phyloP scores from a whole-genome alignment of 2,329 filamentous ascomycete genomes.

The Exophiala dermatitidis region DNA sequence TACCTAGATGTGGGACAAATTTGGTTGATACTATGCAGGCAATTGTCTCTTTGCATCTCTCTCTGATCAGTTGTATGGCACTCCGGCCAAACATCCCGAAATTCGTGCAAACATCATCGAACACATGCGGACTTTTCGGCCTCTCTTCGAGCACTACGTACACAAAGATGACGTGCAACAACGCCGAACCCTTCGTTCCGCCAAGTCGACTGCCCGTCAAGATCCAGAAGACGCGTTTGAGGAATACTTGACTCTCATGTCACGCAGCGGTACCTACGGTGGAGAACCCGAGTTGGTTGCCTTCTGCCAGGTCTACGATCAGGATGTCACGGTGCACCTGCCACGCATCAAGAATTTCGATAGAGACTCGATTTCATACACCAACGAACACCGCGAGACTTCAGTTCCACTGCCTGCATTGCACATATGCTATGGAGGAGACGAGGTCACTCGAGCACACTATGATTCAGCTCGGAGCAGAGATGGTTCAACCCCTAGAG shows the following conservation, averaged over 20 bases:
- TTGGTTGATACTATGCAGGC: slow-evolving; percentile 38
- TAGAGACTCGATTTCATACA: slow-evolving; percentile 22
- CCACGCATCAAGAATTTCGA: slow-evolving; percentile 23
- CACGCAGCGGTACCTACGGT: slow-evolving; percentile 54
- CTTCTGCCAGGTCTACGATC: slow-evolving; percentile 55
- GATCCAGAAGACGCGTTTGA: slow-evolving; percentile 53
- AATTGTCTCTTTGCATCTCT: slow-evolving; percentile 65
- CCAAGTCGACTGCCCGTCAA: slow-evolving; percentile 40
- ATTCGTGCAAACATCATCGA: slow-evolving; percentile 54
- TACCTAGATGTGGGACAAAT: background rate
- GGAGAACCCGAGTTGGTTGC: slow-evolving; percentile 62
- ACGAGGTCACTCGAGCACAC: slow-evolving; percentile 27
- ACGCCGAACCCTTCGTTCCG: slow-evolving; percentile 27
- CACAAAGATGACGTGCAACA: slow-evolving; percentile 44
- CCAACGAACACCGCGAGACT: slow-evolving; percentile 19
- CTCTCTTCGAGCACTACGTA: slow-evolving; percentile 60
- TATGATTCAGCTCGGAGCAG: slow-evolving; percentile 27
- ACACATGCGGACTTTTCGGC: slow-evolving; percentile 54
- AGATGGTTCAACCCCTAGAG: slow-evolving; percentile 22
- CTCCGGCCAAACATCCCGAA: slow-evolving; percentile 49
- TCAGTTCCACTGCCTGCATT: slow-evolving; percentile 12
- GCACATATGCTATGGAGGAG: slow-evolving; percentile 28
- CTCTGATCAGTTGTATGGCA: slow-evolving; percentile 59
- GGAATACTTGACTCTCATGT: slow-evolving; percentile 54
- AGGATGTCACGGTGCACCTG: slow-evolving; percentile 45